These are phyloP conservation scores for Naegleria fowleri DNA, from an alignment of 208 protist genomes.

Conservation along the genomic window DNA sequence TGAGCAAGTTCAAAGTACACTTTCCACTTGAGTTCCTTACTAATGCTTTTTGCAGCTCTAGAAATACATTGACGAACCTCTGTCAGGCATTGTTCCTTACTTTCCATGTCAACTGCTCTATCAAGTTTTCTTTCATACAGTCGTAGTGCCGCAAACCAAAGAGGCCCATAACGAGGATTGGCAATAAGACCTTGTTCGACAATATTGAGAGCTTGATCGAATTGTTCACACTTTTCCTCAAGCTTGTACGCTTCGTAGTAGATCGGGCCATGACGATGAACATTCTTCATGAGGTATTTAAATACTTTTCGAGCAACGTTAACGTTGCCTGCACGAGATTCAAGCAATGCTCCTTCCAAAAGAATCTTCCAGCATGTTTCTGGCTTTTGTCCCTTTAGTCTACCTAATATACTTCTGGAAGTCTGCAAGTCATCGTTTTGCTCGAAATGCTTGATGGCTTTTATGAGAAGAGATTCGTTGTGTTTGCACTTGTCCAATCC, in stretches of 20 bases:
- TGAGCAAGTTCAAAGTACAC: conserved; percentile 68
- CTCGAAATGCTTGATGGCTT: conserved; percentile 57
- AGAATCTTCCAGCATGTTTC: conserved; percentile 62
- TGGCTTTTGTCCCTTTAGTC: conserved; percentile 25
- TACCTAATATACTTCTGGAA: conserved; percentile 45
- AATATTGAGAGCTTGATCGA: conserved; percentile 51
- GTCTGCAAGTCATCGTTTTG: conserved; percentile 46
- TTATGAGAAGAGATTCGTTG: conserved; percentile 59
- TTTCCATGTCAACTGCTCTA: not conserved
- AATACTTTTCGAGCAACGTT: conserved; percentile 46
- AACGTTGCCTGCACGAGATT: conserved; percentile 57
- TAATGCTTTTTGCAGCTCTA: conserved; percentile 36
- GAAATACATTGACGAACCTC: conserved; percentile 18
- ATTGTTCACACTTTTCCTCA: conserved; percentile 55
- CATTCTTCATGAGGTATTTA: conserved; percentile 58
- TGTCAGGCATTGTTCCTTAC: not conserved
- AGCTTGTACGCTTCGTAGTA: conserved; percentile 63
- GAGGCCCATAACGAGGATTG: conserved; percentile 60
- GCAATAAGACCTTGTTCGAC: conserved; percentile 50
- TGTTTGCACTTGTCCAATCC: conserved; percentile 54
- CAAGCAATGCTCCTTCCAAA: conserved; percentile 65
- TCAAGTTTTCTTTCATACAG: conserved; percentile 51
- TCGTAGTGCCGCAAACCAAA: conserved; percentile 59
- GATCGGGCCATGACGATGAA: conserved; percentile 62
- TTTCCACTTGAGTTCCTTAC: conserved; percentile 67